A percentile compares a stretch with the other conserved stretches of the same genome.
These are phyloP conservation scores for Gilbertella persicaria DNA, from an alignment of 371 early-diverging fungal species.

Conservation along the genomic window DNA sequence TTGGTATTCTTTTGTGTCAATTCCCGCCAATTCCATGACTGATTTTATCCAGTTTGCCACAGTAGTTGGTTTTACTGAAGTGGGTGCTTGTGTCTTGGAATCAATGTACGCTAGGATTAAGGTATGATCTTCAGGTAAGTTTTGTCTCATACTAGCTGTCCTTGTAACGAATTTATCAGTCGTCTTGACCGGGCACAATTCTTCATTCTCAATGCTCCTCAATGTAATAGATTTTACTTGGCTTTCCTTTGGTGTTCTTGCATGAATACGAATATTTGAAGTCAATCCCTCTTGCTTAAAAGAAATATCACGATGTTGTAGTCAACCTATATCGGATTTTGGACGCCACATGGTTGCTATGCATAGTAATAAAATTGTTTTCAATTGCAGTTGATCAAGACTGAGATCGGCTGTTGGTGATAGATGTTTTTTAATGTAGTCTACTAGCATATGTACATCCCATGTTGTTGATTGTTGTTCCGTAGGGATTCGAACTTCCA, in stretches of 20 bases:
- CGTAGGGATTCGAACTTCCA: neutral
- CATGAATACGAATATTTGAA: constrained; percentile 1
- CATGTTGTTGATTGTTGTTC: constrained; percentile 2
- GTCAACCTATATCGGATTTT: constrained; percentile 1
- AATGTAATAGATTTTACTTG: neutral
- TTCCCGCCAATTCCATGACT: constrained; percentile 1
- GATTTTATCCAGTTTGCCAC: constrained; percentile 8
- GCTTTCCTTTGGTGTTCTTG: constrained; percentile 2
- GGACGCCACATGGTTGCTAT: constrained; percentile 10
- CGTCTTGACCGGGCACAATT: constrained; percentile 1
- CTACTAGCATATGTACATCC: neutral
- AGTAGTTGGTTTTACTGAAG: neutral
- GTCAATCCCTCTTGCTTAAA: neutral
- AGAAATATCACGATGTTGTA: neutral
- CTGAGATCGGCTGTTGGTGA: neutral
- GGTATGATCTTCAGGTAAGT: neutral
- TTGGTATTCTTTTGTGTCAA: constrained; percentile 1
- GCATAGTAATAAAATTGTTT: constrained; percentile 1
- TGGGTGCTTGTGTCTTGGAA: neutral
- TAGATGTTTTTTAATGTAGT: neutral
- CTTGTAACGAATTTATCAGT: neutral
- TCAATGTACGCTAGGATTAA: constrained; percentile 4
- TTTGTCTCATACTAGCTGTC: neutral
- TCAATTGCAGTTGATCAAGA: constrained; percentile 1
- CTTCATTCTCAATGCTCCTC: neutral